Evolutionary conservation across 495 filamentous ascomycete species (phyloP), one percentile per base, ranked within the genome.

Genomic region (Aspergillus funiculosus): DNA sequence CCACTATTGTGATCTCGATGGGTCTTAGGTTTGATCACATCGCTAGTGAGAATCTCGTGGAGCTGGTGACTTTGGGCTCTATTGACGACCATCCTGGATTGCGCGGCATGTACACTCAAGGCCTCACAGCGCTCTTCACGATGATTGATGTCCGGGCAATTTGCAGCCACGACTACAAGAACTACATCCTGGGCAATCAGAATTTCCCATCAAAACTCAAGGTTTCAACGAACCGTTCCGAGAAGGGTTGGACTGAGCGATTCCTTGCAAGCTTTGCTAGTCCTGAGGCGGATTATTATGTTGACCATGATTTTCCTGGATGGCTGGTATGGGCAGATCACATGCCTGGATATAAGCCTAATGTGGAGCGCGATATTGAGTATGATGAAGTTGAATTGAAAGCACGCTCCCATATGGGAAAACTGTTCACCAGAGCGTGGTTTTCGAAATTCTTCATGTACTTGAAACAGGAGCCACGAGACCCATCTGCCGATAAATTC

Each of bases 271-370:
- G 77, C 55, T 98, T 98, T 64, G 81, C 83, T 9, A 73, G 84
- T 24, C 81, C 83, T 19, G 85, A 90, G 43, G 79, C 86, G 5
- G 78, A 95, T 43, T 94, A 90, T 60, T 95, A 86, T 52, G 79
- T 96, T 43, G 92, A 99, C 57, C 78, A 78, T 42, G 91, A 95
- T 58, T 85, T 94, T 63, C 87, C 90, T 7, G 92, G 92, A 18
- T 99, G 92, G 92, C 76, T 99, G n/a, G 87, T 92, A 5, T 99
- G 92, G 92, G 80, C 79, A 9, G 84, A 94, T 59, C 77, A 73
- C 7, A 87, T 97, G 74, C 80, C 78, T 18, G 91, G 82, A 1
- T 87, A 79, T 57, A 78, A 79, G 44, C 82, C 84, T 6, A 80
- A 83, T 29, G 76, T 86, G 10, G 73, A 72, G 22, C 75, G 73